phyloP scores from a whole-genome alignment of 2,329 filamentous ascomycete species.

The Trichophyton rubrum region DNA sequence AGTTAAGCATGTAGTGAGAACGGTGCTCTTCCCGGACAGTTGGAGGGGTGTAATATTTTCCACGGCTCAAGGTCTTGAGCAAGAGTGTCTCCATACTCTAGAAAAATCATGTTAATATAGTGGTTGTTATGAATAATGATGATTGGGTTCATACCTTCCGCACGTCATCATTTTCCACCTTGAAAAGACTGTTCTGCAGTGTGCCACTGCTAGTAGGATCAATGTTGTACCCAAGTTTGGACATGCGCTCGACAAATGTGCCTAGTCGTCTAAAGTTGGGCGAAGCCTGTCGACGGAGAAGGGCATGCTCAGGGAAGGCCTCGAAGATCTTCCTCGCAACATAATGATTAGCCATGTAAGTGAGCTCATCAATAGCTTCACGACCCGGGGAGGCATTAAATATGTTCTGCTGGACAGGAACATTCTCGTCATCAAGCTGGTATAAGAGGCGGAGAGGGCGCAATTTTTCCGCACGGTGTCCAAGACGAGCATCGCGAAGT shows the following conservation, averaged over 20 bases:
- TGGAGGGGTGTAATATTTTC: constrained; percentile 83
- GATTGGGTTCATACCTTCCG: constrained; percentile 48
- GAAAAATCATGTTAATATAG: constrained; percentile 12
- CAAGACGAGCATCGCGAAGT: constrained; percentile 78
- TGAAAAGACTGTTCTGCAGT: constrained; percentile 89
- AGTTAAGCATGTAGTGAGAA: constrained; percentile 82
- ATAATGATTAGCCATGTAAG: constrained; percentile 82
- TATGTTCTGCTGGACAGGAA: constrained; percentile 90
- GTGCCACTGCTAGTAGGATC: constrained; percentile 81
- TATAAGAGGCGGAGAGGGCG: constrained; percentile 79
- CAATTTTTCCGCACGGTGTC: constrained; percentile 64
- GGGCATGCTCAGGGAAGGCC: constrained; percentile 77
- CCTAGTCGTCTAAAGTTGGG: constrained; percentile 81
- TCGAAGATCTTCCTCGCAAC: constrained; percentile 73
- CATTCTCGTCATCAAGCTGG: constrained; percentile 94
- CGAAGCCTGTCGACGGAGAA: constrained; percentile 72
- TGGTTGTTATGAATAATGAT: no score
- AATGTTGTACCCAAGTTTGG: constrained; percentile 75
- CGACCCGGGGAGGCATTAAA: constrained; percentile 83
- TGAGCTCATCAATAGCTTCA: constrained; percentile 88
- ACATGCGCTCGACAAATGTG: constrained; percentile 88
- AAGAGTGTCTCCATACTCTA: constrained; percentile 89
- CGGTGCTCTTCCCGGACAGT: constrained; percentile 66
- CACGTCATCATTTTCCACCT: constrained; percentile 74
- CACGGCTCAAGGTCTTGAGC: constrained; percentile 88